Evolutionary conservation across 1,284 basidiomycete species (phyloP).

Genomic region (Marasmius oreades): DNA sequence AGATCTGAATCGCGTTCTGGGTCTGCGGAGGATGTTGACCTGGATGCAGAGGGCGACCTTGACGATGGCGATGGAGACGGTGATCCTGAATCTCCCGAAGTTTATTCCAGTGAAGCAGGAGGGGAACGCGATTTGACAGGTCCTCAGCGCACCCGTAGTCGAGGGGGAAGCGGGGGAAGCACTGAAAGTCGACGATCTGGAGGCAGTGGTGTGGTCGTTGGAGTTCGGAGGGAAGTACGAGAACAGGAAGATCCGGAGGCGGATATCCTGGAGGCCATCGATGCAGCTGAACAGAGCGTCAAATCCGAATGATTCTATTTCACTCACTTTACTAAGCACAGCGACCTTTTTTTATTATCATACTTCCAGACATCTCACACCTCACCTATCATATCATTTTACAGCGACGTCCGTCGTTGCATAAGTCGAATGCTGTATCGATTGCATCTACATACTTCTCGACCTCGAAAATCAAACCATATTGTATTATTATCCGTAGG

Average conservation of each 20-base stretch:
- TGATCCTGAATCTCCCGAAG: neutral
- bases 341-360: neutral
- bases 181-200: neutral
- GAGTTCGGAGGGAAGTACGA: neutral
- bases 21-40: constrained; percentile 26
- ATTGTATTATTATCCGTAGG: too few species aligned
- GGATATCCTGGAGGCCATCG: constrained; percentile 42
- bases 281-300: constrained; percentile 32
- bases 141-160: neutral
- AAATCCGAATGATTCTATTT: neutral
- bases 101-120: constrained; percentile 2
- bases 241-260: constrained; percentile 19
- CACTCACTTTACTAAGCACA: neutral
- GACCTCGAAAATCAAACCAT: too few species aligned
- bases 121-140: neutral
- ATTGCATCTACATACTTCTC: too few species aligned
- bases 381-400: too few species aligned
- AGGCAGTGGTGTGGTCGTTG: neutral
- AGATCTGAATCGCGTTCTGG: neutral
- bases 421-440: too few species aligned
- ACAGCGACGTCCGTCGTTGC: too few species aligned
- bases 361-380: too few species aligned
- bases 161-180: neutral
- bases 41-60: constrained; percentile 25
- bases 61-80: constrained; percentile 14